Conservation (phyloP, 2,329 filamentous ascomycete genomes). For the Neocatenulostroma microsporum region DNA sequence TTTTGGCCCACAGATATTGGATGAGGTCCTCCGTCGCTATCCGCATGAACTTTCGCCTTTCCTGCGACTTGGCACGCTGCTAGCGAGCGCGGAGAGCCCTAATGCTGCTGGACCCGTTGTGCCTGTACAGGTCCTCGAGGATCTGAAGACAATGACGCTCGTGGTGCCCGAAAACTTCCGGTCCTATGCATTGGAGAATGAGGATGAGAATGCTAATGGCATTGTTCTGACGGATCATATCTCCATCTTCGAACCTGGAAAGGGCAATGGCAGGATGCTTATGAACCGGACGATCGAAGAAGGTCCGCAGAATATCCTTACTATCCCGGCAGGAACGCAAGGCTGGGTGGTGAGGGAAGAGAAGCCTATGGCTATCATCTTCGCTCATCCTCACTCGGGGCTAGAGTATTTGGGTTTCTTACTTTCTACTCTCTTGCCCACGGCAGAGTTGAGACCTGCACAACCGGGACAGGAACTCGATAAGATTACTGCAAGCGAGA, state of each 20-base stretch:
- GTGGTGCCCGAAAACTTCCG: constrained; percentile 63
- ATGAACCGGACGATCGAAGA: constrained; percentile 11
- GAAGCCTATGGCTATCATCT: constrained; percentile 66
- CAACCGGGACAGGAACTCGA: constrained; percentile 32
- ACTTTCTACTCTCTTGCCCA: constrained; percentile 58
- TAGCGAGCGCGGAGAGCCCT: constrained; percentile 13
- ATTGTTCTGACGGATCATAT: constrained; percentile 61
- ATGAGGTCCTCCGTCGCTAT: constrained; percentile 66
- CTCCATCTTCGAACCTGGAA: constrained; percentile 48
- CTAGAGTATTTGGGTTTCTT: constrained; percentile 71
- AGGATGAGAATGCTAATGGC: constrained; percentile 77
- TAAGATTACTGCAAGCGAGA: constrained; percentile 60
- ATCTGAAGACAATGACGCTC: constrained; percentile 68
- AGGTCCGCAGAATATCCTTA: constrained; percentile 40
- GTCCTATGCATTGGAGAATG: constrained; percentile 68
- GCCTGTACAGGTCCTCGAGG: constrained; percentile 57
- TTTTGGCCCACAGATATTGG: constrained; percentile 53
- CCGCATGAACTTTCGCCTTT: constrained; percentile 81
- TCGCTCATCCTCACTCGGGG: constrained; percentile 68
- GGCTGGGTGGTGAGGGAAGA: constrained; percentile 70
- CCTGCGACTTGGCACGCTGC: constrained; percentile 35
- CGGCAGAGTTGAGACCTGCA: constrained; percentile 28
- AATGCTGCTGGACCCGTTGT: constrained; percentile 8
- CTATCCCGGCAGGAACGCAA: constrained; percentile 57
- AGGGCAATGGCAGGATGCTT: constrained; percentile 5